phyloP scores from a whole-genome alignment of 176 grass and related monocot genomes.

The Carex kokanica region DNA sequence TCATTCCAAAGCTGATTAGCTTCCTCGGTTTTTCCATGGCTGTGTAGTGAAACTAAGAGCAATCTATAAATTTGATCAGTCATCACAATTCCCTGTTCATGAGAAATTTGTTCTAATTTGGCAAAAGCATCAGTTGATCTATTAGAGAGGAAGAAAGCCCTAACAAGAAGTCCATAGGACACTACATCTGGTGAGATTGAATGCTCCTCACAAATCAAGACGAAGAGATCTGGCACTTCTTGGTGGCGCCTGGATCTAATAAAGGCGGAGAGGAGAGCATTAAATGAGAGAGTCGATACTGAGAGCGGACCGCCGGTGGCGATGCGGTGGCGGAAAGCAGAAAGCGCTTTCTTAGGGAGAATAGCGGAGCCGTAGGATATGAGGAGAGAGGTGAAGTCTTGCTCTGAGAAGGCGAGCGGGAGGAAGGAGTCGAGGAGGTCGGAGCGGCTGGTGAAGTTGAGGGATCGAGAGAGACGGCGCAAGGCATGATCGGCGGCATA shows the following conservation, averaged over 20 bases:
- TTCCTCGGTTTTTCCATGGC: conserved; percentile 39
- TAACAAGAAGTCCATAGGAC: conserved; percentile 60
- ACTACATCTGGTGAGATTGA: conserved; percentile 47
- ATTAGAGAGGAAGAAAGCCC: conserved; percentile 39
- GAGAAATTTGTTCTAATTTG: conserved; percentile 42
- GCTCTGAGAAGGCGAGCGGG: conserved; percentile 37
- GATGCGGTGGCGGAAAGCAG: conserved; percentile 39
- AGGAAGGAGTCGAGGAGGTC: conserved; percentile 47
- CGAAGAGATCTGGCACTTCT: conserved; percentile 49
- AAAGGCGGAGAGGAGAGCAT: conserved; percentile 63
- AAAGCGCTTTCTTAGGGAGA: conserved; percentile 48
- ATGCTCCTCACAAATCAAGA: conserved; percentile 49
- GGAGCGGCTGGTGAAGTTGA: conserved; percentile 39
- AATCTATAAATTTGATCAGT: conserved; percentile 49
- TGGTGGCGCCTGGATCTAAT: conserved; percentile 38
- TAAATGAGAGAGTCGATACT: conserved; percentile 47
- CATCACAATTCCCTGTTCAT: conserved; percentile 43
- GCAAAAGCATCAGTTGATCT: conserved; percentile 43
- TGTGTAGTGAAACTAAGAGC: conserved; percentile 56
- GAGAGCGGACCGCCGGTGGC: conserved; percentile 21
- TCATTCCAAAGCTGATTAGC: conserved; percentile 64
- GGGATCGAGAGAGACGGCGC: conserved; percentile 49
- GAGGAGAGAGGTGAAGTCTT: conserved; percentile 56
- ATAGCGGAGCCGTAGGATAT: conserved; percentile 49
- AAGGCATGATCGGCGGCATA: conserved; percentile 48